These are phyloP conservation scores for Fagopyrum esculentum DNA, from an alignment of 148 eudicot genomes.

Conservation along the genomic window DNA sequence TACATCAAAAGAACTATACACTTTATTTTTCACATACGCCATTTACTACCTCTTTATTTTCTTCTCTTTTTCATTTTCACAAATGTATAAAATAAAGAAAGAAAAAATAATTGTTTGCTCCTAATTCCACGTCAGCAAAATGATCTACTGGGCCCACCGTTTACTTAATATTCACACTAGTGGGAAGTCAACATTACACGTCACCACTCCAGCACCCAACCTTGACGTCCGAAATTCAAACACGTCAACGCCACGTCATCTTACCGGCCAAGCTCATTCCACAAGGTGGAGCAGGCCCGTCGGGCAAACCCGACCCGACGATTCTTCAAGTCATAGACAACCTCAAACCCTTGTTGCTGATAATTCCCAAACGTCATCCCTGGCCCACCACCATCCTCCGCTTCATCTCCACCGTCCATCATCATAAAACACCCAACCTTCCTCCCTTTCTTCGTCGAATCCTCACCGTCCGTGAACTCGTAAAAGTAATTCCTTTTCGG, in stretches of 20 bases:
- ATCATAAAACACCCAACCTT: conserved; percentile 78
- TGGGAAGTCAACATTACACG: background rate
- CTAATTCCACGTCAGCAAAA: background rate
- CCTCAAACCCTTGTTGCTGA: conserved; percentile 93
- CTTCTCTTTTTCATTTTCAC: background rate
- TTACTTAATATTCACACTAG: background rate
- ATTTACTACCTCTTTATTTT: too few species aligned
- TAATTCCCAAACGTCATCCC: conserved; percentile 78
- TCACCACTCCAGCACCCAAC: background rate
- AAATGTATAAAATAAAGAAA: background rate
- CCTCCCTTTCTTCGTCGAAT: conserved; percentile 26
- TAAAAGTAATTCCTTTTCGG: conserved; percentile 77
- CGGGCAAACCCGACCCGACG: conserved; percentile 75
- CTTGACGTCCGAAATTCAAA: background rate
- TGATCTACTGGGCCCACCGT: background rate
- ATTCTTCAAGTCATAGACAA: conserved; percentile 78
- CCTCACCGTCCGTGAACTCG: conserved; percentile 56
- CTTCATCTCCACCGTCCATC: conserved; percentile 70
- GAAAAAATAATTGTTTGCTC: background rate
- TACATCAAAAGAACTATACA: background rate
- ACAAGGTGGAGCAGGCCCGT: conserved; percentile 64
- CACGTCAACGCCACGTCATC: background rate
- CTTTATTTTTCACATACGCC: too few species aligned
- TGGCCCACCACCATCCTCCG: conserved; percentile 60
- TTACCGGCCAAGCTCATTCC: conserved; percentile 35